Evolutionary conservation across 768 basidiomycete genomes (phyloP), one percentile per base, ranked within the genome.

Genomic region (Cystoderma amianthinum): DNA sequence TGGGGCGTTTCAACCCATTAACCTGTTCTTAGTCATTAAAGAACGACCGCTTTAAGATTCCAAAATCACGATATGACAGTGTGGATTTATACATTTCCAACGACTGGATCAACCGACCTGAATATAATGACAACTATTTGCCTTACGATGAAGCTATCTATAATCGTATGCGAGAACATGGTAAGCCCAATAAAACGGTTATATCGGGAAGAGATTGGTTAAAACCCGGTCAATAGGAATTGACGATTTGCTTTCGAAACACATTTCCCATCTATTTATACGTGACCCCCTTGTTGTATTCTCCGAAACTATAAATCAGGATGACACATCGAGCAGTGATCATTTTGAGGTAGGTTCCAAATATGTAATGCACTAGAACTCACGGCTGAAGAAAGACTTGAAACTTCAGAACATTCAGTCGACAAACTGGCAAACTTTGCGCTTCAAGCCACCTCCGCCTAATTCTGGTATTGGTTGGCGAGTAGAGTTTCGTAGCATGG

Each of bases 401-500:
- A n/a, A n/a, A n/a, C n/a, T n/a, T 38, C 4, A 95, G 87, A 98
- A 97, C 55, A 84, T 99, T 18, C 96, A 99, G 76, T 98, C 96
- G 2, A 99, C 96, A 3, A 99, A 99, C 55, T 99, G 96, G 96
- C 96, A 99, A 65, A 97, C 96, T 0, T 71, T 99, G 22, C 80
- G 96, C 36, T 99, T 99, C 76, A 99, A 99, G 59, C 96, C 96
- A 2, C 96, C 96, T 10, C 95, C 96, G 19, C 83, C 89, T 3
- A 82, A 87, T 41, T 92, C 95, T 4, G 60, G 80, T 5, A 97
- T 98, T 41, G 96, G 95, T 22, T 99, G 96, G 96, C 75, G 96
- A 30, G 95, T 98, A 3, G 96, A 99, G 59, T 99, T 99, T 64
- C 74, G 96, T 43, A 91, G 88, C 58, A 98, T 98, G 96, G 96